Percentiles rank a stretch among this genome's conserved stretches.
Conservation (phyloP, 345 rosid genomes). For the Gossypium bickii region DNA sequence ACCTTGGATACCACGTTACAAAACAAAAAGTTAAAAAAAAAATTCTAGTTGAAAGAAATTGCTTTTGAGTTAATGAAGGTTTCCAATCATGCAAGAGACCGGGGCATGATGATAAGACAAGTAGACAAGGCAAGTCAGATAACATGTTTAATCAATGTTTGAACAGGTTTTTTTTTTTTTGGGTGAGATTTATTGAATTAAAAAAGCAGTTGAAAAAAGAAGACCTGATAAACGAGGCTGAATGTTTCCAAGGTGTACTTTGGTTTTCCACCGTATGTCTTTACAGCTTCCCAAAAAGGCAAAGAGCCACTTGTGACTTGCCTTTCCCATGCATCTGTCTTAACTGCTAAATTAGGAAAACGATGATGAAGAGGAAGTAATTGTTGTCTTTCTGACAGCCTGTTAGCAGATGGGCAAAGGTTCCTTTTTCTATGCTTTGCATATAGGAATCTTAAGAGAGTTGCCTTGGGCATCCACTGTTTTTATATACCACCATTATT, state of each 20-base stretch:
- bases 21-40: neutral
- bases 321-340: neutral
- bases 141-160: neutral
- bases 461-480: neutral
- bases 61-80: neutral
- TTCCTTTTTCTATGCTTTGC: neutral
- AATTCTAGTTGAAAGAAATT: neutral
- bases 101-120: neutral
- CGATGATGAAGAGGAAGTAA: neutral
- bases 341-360: neutral
- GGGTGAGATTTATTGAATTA: neutral
- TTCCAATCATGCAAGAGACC: neutral
- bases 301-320: neutral
- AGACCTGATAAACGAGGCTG: neutral
- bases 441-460: neutral
- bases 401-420: neutral
- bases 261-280: neutral
- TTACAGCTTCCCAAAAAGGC: neutral
- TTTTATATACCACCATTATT: too few relatives aligned
- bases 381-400: neutral
- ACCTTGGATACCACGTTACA: neutral
- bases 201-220: neutral
- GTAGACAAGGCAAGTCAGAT: neutral
- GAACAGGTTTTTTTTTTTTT: neutral
- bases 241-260: neutral